Evolutionary conservation across 805 yeast genomes (phyloP).

Genomic region (Yarrowia porcina): DNA sequence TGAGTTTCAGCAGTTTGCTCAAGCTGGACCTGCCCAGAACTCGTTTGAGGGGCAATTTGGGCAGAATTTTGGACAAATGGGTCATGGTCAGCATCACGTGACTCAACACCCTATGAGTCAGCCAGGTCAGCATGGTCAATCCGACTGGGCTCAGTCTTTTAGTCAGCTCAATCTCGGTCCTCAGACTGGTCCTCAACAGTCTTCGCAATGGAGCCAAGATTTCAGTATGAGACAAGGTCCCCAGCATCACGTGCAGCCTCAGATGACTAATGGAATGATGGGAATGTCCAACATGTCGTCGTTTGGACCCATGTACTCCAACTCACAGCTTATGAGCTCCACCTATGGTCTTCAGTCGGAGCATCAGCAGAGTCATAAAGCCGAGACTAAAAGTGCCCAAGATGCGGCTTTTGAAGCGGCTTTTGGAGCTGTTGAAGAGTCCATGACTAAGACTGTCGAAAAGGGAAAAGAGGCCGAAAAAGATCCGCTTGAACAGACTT

Average conservation of each 20-base stretch:
- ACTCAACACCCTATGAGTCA: no score
- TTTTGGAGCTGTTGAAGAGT: constrained; percentile 31
- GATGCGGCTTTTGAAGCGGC: constrained; percentile 32
- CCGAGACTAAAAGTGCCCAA: constrained; percentile 26
- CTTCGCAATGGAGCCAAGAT: constrained; percentile 19
- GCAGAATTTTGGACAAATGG: neutral
- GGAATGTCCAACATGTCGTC: neutral
- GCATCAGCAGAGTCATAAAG: constrained; percentile 32
- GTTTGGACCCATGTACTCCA: constrained; percentile 23
- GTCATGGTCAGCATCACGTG: neutral
- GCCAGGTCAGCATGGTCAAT: neutral
- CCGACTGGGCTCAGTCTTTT: constrained; percentile 20
- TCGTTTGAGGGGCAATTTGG: neutral
- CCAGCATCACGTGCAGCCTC: constrained; percentile 22
- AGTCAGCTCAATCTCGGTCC: constrained; percentile 14
- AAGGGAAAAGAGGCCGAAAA: constrained; percentile 16
- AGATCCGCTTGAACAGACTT: constrained; percentile 2
- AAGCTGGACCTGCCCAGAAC: constrained; percentile 10
- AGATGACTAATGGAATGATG: constrained; percentile 13
- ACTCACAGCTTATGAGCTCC: constrained; percentile 10
- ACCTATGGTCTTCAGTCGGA: constrained; percentile 28
- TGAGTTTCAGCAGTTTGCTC: constrained; percentile 26
- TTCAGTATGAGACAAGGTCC: neutral
- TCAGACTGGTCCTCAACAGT: neutral
- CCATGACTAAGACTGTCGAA: neutral